Percentiles rank a stretch among this genome's conserved stretches.
phyloP scores from a whole-genome alignment of 768 basidiomycete species.

The Boletus rubropictus region DNA sequence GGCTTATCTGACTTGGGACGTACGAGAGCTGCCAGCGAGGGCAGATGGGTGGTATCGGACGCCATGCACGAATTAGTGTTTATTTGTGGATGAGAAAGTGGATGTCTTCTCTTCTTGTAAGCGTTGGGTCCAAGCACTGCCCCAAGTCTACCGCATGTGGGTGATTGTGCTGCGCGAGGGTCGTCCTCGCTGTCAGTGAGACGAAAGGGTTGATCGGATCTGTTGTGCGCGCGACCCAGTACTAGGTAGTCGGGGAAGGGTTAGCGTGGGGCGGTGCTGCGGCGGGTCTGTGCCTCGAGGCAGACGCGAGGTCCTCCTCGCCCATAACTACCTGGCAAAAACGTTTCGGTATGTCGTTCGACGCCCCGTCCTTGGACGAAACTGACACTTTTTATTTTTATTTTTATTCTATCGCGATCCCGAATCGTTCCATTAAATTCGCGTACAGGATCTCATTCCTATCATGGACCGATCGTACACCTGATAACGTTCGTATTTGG shows the following conservation, averaged over 20 bases:
- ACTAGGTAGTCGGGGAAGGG: no score
- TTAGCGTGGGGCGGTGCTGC: no score
- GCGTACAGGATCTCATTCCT: conserved; percentile 21
- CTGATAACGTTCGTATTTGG: conserved; percentile 29
- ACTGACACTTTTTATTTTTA: conserved; percentile 5
- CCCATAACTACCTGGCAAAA: neutral
- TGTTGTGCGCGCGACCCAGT: no score
- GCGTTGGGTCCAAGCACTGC: conserved; percentile 2
- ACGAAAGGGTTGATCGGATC: no score
- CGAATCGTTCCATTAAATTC: conserved; percentile 20
- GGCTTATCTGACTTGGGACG: no score
- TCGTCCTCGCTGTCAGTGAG: neutral
- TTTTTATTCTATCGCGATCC: conserved; percentile 5
- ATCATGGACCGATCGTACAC: conserved; percentile 29
- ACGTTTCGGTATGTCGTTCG: conserved; percentile 5
- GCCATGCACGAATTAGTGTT: neutral
- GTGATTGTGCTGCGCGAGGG: no score
- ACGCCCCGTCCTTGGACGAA: no score
- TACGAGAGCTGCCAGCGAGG: no score
- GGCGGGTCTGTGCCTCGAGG: no score
- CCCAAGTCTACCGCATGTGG: neutral
- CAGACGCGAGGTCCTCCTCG: no score
- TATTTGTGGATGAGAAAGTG: conserved; percentile 15
- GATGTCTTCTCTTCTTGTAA: conserved; percentile 9
- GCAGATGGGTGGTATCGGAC: no score